Percentiles rank a stretch among this genome's conserved stretches.
phyloP scores from a whole-genome alignment of 2,329 filamentous ascomycete genomes.

The Aspergillus candidus region DNA sequence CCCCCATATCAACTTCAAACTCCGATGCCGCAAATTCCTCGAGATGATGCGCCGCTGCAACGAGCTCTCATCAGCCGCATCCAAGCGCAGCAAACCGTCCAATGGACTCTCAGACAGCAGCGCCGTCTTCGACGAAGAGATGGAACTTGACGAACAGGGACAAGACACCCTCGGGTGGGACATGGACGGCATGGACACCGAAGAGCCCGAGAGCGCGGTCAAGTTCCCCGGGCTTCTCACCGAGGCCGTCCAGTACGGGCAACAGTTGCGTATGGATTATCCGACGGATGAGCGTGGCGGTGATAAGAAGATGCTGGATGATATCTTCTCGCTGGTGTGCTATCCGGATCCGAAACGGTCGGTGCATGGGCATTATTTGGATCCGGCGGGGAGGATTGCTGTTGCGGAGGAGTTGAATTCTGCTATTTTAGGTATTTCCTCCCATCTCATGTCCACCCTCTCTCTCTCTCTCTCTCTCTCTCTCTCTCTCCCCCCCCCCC shows the following conservation, averaged over 20 bases:
- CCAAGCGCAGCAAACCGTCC: slow-evolving; percentile 34
- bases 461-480: not conserved
- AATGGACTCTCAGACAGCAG: slow-evolving; percentile 40
- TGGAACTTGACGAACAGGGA: slow-evolving; percentile 53
- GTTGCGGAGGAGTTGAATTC: slow-evolving; percentile 94
- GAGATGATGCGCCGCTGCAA: slow-evolving; percentile 81
- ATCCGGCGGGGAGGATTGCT: slow-evolving; percentile 64
- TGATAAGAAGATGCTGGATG: slow-evolving; percentile 65
- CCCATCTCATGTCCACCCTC: too few species aligned
- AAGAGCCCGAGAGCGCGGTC: slow-evolving; percentile 37
- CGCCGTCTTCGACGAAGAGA: slow-evolving; percentile 46
- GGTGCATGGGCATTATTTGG: slow-evolving; percentile 70
- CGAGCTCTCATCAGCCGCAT: slow-evolving; percentile 47
- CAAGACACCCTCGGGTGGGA: slow-evolving; percentile 30
- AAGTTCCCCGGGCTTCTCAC: slow-evolving; percentile 52
- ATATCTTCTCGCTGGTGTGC: slow-evolving; percentile 83
- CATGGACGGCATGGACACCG: slow-evolving; percentile 51
- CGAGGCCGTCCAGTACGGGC: slow-evolving; percentile 72
- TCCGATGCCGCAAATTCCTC: slow-evolving; percentile 87
- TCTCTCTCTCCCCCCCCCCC: slow-evolving; percentile 2
- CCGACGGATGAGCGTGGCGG: slow-evolving; percentile 63
- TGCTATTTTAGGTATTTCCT: slow-evolving; percentile 70
- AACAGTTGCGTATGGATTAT: slow-evolving; percentile 71
- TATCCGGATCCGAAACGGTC: slow-evolving; percentile 76
- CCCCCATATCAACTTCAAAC: slow-evolving; percentile 76